Base-by-base conservation (phyloP, 495 filamentous ascomycete species). In the Lineolata rhizophorae region DNA sequence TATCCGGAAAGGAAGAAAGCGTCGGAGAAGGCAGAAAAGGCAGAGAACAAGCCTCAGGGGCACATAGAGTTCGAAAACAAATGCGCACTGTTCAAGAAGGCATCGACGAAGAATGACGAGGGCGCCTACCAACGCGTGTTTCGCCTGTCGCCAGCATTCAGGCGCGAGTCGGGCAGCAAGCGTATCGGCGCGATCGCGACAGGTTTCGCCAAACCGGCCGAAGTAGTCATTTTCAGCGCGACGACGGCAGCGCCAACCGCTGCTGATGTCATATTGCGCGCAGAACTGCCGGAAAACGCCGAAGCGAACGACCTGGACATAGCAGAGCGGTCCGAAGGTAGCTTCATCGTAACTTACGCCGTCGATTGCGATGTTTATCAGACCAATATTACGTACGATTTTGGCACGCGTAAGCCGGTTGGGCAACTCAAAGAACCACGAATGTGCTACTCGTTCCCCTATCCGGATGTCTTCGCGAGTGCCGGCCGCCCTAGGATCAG, bases 261-360 rank as follows among this genome's bases (percentile, higher is more conserved):
- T 9, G 20, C 20, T 2, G 70, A 73, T 46, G 51, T 74, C 10
- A 63, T 73, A 42, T 68, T 69, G 8, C 65, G 69, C 27, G 65
- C 92, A 28, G 57, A 67, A n/a, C 57, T 74, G 20, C 52, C 50
- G 5, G 61, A 52, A 34, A 56, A 56, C 20, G 58, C 71, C 42
- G 82, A 94, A 54, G 78, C 73, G 15, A 73, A 68, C 48, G 87
- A 94, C 55, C 42, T 90, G 29, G 83, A 91, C 48, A 65, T 90
- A 20, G 56, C 67, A 14, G 66, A 69, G 38, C 45, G 57, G 10
- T 59, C 57, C 18, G 51, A 59, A 14, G 64, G 64, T 15, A 62
- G 61, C 22, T 83, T 76, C 48, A 59, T 70, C 19, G 56, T 82
- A 30, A 73, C 72, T 3, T 94, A 87, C 52, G 90, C 78, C 43